These are phyloP conservation scores for Vicia sativa DNA, from an alignment of 306 rosid genomes.

Conservation along the genomic window DNA sequence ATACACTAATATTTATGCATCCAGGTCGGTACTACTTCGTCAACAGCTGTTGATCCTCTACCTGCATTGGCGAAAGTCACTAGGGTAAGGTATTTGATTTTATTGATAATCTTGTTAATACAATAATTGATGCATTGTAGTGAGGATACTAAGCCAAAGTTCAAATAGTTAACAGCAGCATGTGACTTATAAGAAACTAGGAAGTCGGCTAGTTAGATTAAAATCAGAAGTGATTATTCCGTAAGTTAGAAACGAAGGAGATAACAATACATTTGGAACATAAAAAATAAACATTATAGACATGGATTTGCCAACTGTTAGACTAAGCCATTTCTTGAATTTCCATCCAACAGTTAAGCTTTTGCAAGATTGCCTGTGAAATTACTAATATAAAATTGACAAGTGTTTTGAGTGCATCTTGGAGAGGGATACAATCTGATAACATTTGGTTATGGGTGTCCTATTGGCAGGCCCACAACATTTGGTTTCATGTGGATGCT, in stretches of 20 bases:
- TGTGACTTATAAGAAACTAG: no score
- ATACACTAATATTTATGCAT: slow-evolving; percentile 27
- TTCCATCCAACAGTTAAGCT: neutral
- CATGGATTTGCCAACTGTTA: no score
- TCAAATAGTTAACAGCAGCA: no score
- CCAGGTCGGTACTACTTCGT: slow-evolving; percentile 95
- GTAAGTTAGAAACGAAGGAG: no score
- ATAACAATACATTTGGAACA: no score
- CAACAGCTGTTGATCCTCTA: slow-evolving; percentile 92
- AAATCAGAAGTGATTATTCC: no score
- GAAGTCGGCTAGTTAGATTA: no score
- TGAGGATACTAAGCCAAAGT: slow-evolving; percentile 16
- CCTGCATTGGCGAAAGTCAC: slow-evolving; percentile 64
- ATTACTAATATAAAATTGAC: slow-evolving; percentile 10
- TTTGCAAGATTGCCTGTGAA: slow-evolving; percentile 11
- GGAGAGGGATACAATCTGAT: slow-evolving; percentile 29
- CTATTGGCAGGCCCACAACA: slow-evolving; percentile 56
- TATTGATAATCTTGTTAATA: slow-evolving; percentile 20
- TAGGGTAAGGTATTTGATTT: slow-evolving; percentile 56
- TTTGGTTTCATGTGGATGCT: slow-evolving; percentile 97
- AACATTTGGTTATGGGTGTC: slow-evolving; percentile 29
- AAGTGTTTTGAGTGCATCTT: slow-evolving; percentile 22
- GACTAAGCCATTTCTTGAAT: no score
- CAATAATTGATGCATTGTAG: slow-evolving; percentile 13
- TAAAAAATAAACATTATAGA: no score